phyloP scores from a whole-genome alignment of 176 grass and related monocot genomes.

The Dactylis glomerata region DNA sequence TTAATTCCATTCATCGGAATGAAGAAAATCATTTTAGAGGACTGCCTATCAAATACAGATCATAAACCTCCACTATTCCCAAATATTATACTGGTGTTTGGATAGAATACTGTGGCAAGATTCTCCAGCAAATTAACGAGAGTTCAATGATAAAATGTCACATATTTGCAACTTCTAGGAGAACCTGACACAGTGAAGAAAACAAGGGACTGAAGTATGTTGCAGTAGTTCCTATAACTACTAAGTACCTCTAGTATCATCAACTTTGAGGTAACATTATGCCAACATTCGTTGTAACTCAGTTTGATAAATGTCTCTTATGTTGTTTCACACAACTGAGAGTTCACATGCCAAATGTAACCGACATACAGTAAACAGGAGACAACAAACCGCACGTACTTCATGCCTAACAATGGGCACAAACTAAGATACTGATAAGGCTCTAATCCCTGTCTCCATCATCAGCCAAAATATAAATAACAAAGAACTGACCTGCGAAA shows the following conservation, averaged over 20 bases:
- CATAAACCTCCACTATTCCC: background rate
- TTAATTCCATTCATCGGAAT: constrained; percentile 3
- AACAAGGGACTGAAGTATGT: background rate
- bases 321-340: background rate
- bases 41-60: background rate
- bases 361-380: background rate
- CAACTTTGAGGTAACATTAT: constrained; percentile 1
- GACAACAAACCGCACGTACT: background rate
- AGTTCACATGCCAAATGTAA: background rate
- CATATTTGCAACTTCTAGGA: background rate
- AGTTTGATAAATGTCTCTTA: background rate
- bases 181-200: background rate
- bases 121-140: background rate
- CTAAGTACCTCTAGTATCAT: background rate
- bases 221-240: background rate
- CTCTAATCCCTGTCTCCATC: background rate
- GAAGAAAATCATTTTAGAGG: background rate
- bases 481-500: background rate
- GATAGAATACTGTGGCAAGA: background rate
- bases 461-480: background rate
- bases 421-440: background rate
- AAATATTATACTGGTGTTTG: constrained; percentile 4
- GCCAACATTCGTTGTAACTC: background rate
- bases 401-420: constrained; percentile 5
- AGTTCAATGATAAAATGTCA: background rate